These are phyloP conservation scores for Entomortierella lignicola DNA, from an alignment of 192 early-diverging fungal species.

Conservation along the genomic window DNA sequence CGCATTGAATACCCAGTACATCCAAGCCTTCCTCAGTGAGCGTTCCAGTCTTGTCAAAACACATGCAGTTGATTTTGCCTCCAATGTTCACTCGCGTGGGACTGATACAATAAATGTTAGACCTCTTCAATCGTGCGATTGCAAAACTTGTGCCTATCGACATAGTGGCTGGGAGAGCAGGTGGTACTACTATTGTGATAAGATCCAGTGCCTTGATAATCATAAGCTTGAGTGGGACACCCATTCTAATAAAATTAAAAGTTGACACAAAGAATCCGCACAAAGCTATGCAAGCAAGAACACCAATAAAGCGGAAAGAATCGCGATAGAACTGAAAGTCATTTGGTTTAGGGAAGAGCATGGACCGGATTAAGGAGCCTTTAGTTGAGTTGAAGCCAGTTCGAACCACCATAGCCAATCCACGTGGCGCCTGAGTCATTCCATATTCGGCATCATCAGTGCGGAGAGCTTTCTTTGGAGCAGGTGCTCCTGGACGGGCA, in stretches of 20 bases:
- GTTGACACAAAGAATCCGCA: conserved; percentile 89
- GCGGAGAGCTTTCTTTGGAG: conserved; percentile 44
- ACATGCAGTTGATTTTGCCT: conserved; percentile 96
- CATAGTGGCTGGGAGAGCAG: conserved; percentile 98
- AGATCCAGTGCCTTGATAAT: conserved; percentile 92
- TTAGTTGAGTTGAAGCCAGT: conserved; percentile 95
- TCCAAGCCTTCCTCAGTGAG: conserved; percentile 96
- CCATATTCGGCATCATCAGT: conserved; percentile 47
- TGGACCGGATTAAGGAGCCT: conserved; percentile 92
- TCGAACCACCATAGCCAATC: conserved; percentile 87
- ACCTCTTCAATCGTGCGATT: conserved; percentile 79
- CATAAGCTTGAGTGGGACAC: conserved; percentile 75
- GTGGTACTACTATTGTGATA: conserved; percentile 96
- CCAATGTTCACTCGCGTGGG: conserved; percentile 95
- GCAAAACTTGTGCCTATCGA: conserved; percentile 98
- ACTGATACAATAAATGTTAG: conserved; percentile 92
- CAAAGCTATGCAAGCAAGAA: conserved; percentile 82
- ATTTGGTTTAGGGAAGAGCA: conserved; percentile 97
- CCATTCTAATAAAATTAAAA: conserved; percentile 90
- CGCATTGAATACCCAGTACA: conserved; percentile 86
- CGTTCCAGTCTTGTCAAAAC: conserved; percentile 99
- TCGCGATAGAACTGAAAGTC: conserved; percentile 97
- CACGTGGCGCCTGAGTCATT: conserved; percentile 28
- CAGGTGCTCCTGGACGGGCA: conserved; percentile 62
- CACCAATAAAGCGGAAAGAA: conserved; percentile 95